phyloP scores from a whole-genome alignment of 208 protist genomes.

The Trypanosomatidae sp. region DNA sequence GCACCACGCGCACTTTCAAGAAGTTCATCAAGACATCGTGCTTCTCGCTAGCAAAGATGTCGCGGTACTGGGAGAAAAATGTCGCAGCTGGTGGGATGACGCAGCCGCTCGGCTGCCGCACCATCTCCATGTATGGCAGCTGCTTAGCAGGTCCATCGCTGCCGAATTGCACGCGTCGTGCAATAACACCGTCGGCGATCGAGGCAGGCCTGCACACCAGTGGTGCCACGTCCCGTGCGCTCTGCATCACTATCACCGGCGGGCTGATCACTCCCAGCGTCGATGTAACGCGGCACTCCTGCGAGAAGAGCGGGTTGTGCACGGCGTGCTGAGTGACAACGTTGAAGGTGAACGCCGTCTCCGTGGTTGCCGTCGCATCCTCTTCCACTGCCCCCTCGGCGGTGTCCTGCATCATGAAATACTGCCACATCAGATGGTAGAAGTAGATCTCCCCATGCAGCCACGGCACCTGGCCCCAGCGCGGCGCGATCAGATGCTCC shows the following conservation, averaged over 20 bases:
- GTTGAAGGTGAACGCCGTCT: slow-evolving; percentile 40
- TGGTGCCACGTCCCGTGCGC: slow-evolving; percentile 11
- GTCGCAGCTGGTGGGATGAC: slow-evolving; percentile 13
- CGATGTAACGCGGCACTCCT: slow-evolving; percentile 29
- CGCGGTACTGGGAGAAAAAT: slow-evolving; percentile 64
- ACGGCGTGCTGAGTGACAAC: slow-evolving; percentile 59
- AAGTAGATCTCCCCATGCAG: slow-evolving; percentile 91
- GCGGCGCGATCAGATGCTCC: slow-evolving; percentile 31
- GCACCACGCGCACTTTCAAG: slow-evolving; percentile 51
- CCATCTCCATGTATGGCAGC: slow-evolving; percentile 25
- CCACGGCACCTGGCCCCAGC: slow-evolving; percentile 89
- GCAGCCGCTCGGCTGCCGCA: slow-evolving; percentile 19
- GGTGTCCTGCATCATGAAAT: slow-evolving; percentile 50
- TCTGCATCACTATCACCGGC: slow-evolving; percentile 30
- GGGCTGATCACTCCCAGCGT: slow-evolving; percentile 32
- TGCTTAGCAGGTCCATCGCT: slow-evolving; percentile 3
- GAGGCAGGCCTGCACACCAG: slow-evolving; percentile 16
- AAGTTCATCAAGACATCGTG: slow-evolving; percentile 62
- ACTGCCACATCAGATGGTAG: slow-evolving; percentile 86
- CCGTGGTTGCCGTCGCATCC: background rate
- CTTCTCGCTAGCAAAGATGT: slow-evolving; percentile 81
- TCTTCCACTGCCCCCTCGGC: slow-evolving; percentile 3
- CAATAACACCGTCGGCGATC: slow-evolving; percentile 29
- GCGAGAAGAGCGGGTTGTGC: slow-evolving; percentile 49
- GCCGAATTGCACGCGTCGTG: slow-evolving; percentile 14